Evolutionary conservation across 140 eudicot genomes (phyloP), one percentile per base, ranked within the genome.

Genomic region (Flaveria floridana): DNA sequence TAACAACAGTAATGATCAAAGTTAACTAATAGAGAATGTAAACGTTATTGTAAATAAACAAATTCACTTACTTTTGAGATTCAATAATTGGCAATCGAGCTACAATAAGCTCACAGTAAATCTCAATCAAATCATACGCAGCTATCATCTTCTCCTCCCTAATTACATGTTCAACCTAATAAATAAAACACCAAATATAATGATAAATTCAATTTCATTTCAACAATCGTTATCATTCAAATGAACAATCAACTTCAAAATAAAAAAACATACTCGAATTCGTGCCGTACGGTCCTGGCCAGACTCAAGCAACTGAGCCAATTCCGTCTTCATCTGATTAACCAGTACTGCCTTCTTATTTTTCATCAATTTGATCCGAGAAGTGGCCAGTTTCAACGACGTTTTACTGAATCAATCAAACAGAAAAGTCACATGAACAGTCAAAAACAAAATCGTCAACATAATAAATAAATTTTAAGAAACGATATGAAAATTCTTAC

Each of bases 121-220:
- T 76, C 84, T 88, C 96, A 50, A 94, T 79, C 48, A 94, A 86
- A 0, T 90, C 99, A 80, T 83, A 94, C 18, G 99, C 99, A 44
- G 95, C 95, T 50, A 94, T 84, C 90, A 80, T 88, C 85, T 94
- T 94, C 90, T 94, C 96, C 82, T 94, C 99, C 76, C 97, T 79
- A 68, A 94, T 83, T 42, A 94, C 96, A 85, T 94, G 99, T 68
- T 94, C 97, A 67, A 94, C 99, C 99, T 94, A 86, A 78, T 65
- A 11, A 0, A 59, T 65, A 11, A 0, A 59, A 71, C 42, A 64
- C 18, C 8, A 20, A 65, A 39, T 8, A 70, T 26, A 28, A 57
- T 14, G 0, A 21, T 19, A 14, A 37, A 47, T 63, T 15, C 16
- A 52, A n/a, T 13, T 9, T 42, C 39, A 44, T 15, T 14, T 3